Evolutionary conservation across 1,284 basidiomycete genomes (phyloP), one percentile per base, ranked within the genome.

Genomic region (Ceratobasidium sp.): DNA sequence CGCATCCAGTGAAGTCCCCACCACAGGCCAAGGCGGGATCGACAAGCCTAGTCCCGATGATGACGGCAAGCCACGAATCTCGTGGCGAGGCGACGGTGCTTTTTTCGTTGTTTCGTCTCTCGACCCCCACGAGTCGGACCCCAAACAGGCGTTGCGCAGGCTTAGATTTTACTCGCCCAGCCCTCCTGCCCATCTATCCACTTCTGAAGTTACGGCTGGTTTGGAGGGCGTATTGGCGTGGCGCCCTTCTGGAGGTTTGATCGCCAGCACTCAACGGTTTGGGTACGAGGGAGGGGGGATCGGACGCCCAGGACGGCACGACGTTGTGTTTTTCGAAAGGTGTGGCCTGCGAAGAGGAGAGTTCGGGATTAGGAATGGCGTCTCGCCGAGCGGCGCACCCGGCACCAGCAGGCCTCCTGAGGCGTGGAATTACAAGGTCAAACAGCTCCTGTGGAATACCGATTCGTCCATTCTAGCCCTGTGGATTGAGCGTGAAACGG

Each of bases 341-440:
- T 99, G 99, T 77, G 97, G 96, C 0, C 79, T 99, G 70, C 81
- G 94, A 65, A 92, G 97, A 75, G 93, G 94, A 10, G 94, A 97
- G 57, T 98, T 98, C 77, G 84, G 83, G 55, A 76, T 98, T 69
- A 80, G 88, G 45, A 84, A 86, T 76, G 76, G 71, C 76, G 77
- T 76, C 78, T 7, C 45, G 7, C 17, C 38, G 38, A 47, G 20
- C n/a, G 45, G 45, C 7, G 10, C 10, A 47, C 45, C 13, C 45
- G 10, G n/a, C 10, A 47, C 7, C 10, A 47, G 22, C 22, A 12
- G 7, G 22, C 69, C 22, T n/a, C 75, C 69, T 74, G 78, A 71
- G 62, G 68, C 31, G 68, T 87, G 86, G 83, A 85, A 85, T 0
- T 91, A 91, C 72, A 85, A 81, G 69, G 87, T 98, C 0, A 86